Base-by-base conservation (phyloP, 176 grass and related monocot genomes). In the Cocos nucifera region DNA sequence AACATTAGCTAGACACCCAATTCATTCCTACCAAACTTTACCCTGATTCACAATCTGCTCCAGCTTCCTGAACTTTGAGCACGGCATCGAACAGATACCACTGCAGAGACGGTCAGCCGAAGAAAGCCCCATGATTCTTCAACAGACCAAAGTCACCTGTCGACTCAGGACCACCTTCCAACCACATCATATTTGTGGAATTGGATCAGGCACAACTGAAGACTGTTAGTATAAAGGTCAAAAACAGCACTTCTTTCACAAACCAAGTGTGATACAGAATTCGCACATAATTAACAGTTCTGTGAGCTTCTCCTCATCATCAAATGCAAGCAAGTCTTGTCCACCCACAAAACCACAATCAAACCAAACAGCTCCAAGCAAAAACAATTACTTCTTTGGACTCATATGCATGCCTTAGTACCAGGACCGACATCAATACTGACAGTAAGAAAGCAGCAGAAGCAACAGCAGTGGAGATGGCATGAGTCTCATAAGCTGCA, bases 231-330 rank as follows among this genome's bases (percentile, higher is more conserved):
- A 44, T 44, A 44, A 44, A 14, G 9, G 9, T 44, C 35, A 52
- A 39, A 0, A 65, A 10, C 5, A 65, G 39, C 22, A 50, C 49
- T 52, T 12, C 21, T 53, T 65, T 23, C 10, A 27, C 63, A 28
- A 50, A 51, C 63, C 44, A 63, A 49, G 61, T 65, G 51, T 65
- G 48, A 51, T 65, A 53, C 63, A 65, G 22, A 48, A 52, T 53
- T n/a, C 49, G n/a, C 10, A 65, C 26, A 65, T 39, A 65, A n/a
- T n/a, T n/a, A n/a, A 65, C 63, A 52, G 49, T 65, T 52, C 6
- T 6, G 27, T 12, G 49, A 52, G 25, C 48, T 44, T 5, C 35
- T 44, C 10, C 10, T 44, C 35, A 44, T 44, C 35, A 44, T 44
- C 35, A 9, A 14, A 44, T 44, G 9, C 35, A 44, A 44, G 35